phyloP scores from a whole-genome alignment of 257 asterid genomes.

The Solanum pinnatisectum region DNA sequence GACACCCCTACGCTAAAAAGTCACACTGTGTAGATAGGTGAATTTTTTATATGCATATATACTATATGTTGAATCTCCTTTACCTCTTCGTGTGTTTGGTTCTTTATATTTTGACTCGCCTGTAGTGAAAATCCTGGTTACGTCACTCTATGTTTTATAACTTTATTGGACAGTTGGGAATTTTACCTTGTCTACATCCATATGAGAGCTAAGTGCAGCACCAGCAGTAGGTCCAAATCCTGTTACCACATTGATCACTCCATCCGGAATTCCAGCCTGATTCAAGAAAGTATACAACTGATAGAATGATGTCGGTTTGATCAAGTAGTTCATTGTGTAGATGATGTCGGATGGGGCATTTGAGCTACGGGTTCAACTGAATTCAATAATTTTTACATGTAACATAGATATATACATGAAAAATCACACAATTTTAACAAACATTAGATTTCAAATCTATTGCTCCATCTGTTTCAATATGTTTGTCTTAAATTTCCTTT shows the following conservation, averaged over 20 bases:
- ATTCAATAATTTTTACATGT: neutral
- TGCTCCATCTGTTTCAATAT: no score
- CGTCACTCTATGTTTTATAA: neutral
- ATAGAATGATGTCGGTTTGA: neutral
- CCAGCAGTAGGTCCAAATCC: conserved; percentile 35
- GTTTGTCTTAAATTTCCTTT: accelerated
- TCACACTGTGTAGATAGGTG: neutral
- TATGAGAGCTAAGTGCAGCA: conserved; percentile 34
- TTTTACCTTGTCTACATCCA: conserved; percentile 36
- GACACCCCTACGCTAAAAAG: neutral
- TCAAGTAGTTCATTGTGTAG: neutral
- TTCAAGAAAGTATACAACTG: neutral
- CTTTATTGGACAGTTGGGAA: neutral
- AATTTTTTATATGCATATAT: neutral
- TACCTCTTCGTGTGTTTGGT: neutral
- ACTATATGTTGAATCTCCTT: neutral
- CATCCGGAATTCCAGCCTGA: conserved; percentile 42
- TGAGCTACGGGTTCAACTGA: neutral
- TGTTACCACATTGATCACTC: conserved; percentile 33
- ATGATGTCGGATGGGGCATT: neutral
- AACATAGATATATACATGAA: neutral
- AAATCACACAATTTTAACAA: neutral
- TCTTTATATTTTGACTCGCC: neutral
- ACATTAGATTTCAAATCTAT: no score
- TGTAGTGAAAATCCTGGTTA: neutral